These are phyloP conservation scores for Vanilla planifolia DNA, from an alignment of 106 monocot species.

Conservation along the genomic window DNA sequence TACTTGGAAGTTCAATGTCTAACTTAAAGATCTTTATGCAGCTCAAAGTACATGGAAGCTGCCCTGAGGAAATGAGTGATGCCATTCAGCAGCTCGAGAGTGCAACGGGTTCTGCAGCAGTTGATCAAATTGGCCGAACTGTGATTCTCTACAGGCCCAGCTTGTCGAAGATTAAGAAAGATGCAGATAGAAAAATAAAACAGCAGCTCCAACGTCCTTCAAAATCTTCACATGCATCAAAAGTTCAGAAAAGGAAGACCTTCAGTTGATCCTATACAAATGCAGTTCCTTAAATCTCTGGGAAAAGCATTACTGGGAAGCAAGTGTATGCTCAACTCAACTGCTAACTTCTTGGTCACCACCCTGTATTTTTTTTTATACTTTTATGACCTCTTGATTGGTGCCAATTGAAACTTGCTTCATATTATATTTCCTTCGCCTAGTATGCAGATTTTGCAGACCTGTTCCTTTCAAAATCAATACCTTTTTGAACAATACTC, in stretches of 20 bases:
- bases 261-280: not conserved
- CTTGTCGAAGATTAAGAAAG: constrained; percentile 70
- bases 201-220: constrained; percentile 14
- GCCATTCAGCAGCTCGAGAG: constrained; percentile 65
- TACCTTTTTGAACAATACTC: too few species aligned
- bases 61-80: constrained; percentile 65
- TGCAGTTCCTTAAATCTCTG: too few species aligned
- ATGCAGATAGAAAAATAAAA: constrained; percentile 19
- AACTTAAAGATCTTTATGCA: constrained; percentile 17
- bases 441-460: too few species aligned
- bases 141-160: constrained; percentile 92
- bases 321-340: too few species aligned
- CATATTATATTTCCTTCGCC: too few species aligned
- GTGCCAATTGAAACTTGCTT: too few species aligned
- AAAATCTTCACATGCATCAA: not conserved
- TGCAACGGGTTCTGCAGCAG: constrained; percentile 73
- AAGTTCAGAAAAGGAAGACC: constrained; percentile 6
- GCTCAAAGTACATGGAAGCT: constrained; percentile 85
- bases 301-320: too few species aligned
- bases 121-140: constrained; percentile 75
- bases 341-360: too few species aligned
- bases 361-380: too few species aligned
- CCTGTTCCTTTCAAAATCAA: too few species aligned
- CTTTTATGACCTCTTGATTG: too few species aligned
- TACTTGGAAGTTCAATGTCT: not conserved